Percentiles rank a stretch among this genome's conserved stretches.
These are phyloP conservation scores for Coemansia sp. DNA, from an alignment of 192 early-diverging fungal genomes.

Conservation along the genomic window DNA sequence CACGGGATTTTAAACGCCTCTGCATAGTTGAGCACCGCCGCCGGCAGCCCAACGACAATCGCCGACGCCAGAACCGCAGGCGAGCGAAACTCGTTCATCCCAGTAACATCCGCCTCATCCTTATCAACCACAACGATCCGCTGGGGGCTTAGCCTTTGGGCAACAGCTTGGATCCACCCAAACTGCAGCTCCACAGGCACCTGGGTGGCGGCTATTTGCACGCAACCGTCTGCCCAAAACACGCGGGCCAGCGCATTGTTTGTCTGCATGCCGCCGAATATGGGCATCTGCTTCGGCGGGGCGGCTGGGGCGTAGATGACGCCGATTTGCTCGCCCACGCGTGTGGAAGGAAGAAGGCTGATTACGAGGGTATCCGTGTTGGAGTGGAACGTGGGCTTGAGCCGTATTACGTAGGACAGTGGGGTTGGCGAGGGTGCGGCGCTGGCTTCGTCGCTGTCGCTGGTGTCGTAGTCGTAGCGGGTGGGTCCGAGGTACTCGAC, in stretches of 20 bases:
- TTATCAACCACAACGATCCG: slow-evolving; percentile 26
- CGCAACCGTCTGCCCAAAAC: not conserved
- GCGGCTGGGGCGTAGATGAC: slow-evolving; percentile 26
- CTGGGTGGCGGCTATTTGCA: slow-evolving; percentile 14
- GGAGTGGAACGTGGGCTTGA: not conserved
- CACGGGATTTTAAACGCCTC: slow-evolving; percentile 25
- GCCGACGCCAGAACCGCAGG: slow-evolving; percentile 37
- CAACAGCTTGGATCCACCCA: slow-evolving; percentile 33
- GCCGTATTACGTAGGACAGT: slow-evolving; percentile 25
- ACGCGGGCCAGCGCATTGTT: slow-evolving; percentile 28
- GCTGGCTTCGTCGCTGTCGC: slow-evolving; percentile 28
- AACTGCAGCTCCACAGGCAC: slow-evolving; percentile 35
- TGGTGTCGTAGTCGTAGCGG: slow-evolving; percentile 48
- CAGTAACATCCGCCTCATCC: not conserved
- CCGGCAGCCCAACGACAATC: slow-evolving; percentile 31
- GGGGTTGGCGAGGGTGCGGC: not conserved
- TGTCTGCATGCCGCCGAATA: slow-evolving; percentile 5
- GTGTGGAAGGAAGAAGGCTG: slow-evolving; percentile 12
- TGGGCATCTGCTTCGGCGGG: slow-evolving; percentile 2
- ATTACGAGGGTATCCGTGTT: slow-evolving; percentile 22
- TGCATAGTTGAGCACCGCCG: slow-evolving; percentile 41
- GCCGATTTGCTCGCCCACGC: slow-evolving; percentile 19
- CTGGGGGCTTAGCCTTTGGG: slow-evolving; percentile 4
- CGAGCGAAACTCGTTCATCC: slow-evolving; percentile 20
- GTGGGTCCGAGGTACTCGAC: slow-evolving; percentile 38